Evolutionary conservation across 2,329 filamentous ascomycete genomes (phyloP), one percentile per base, ranked within the genome.

Genomic region (Coniochaeta prunicola): DNA sequence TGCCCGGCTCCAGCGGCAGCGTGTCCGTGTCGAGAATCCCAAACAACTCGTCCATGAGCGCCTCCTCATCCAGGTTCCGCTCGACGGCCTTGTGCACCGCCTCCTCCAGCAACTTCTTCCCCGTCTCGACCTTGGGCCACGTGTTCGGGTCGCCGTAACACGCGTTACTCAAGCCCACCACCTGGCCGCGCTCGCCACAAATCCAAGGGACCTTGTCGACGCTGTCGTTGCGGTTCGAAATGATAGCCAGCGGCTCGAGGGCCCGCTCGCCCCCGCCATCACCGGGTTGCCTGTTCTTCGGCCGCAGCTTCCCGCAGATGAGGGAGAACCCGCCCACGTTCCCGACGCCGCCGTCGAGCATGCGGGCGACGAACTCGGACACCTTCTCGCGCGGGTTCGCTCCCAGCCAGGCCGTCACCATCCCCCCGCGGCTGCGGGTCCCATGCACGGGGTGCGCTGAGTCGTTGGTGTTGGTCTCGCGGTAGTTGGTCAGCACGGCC

Each of bases 301-400:
- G 72, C 55, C 74, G 70, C 64, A 89, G 73, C 65, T 84, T 86
- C 9, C 83, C 84, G 62, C 84, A 87, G n/a, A 87, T 76, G 66
- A 89, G 78, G 26, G 83, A 86, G 67, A 88, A 88, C 0, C 86
- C 85, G 7, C 86, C 86, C 17, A 88, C 82, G 56, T 82, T 84
- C 65, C 81, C 81, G 24, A 85, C 79, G 10, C 81, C 77, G 24
- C 75, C 75, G 30, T 78, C 77, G 55, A 86, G 76, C 64, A 86
- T 73, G 10, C 74, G 73, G 57, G 77, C 67, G 17, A 85, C 80
- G 64, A 83, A 84, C 3, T 79, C 70, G 33, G 74, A 69, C 1
- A 82, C 75, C 17, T 73, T 71, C 65, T 82, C 77, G n/a, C 74
- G 71, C 1, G 76, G 72, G 12, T 77, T 71, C 24, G 77, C 77